phyloP scores from a whole-genome alignment of 1,284 basidiomycete genomes.

The Erythrobasidium hasegawianum region DNA sequence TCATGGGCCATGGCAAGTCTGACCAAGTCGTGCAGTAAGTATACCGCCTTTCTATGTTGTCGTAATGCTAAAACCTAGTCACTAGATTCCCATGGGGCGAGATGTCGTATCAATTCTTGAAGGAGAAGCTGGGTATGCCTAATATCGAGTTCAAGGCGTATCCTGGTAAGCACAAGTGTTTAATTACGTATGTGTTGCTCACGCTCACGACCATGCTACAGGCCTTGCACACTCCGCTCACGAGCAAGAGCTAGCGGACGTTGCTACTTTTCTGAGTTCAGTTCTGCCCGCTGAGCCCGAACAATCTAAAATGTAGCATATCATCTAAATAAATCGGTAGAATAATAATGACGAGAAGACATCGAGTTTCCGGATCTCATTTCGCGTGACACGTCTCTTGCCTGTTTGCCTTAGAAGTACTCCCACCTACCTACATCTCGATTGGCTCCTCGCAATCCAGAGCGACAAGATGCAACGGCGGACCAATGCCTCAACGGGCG shows the following conservation, averaged over 20 bases:
- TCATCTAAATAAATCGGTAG: not conserved
- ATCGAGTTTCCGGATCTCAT: too few relatives aligned
- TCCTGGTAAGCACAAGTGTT: conserved; percentile 21
- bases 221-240: conserved; percentile 27
- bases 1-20: conserved; percentile 78
- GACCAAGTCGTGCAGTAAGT: conserved; percentile 63
- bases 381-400: conserved; percentile 5
- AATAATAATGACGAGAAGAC: not conserved
- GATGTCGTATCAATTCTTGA: conserved; percentile 36
- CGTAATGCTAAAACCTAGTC: not conserved
- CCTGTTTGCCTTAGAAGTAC: too few relatives aligned
- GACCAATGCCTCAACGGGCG: conserved; percentile 10
- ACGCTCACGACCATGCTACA: too few relatives aligned
- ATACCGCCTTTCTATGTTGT: too few relatives aligned
- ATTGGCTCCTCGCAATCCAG: not conserved
- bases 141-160: conserved; percentile 42
- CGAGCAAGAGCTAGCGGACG: conserved; percentile 7
- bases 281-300: conserved; percentile 19
- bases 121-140: conserved; percentile 37
- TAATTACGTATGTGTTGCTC: too few relatives aligned
- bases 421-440: not conserved
- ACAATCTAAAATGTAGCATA: conserved; percentile 15
- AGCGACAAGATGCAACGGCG: conserved; percentile 14
- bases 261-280: conserved; percentile 17
- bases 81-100: conserved; percentile 42